Evolutionary conservation across 495 filamentous ascomycete species (phyloP), one percentile per base, ranked within the genome.

Genomic region (Daldinia caldariorum): DNA sequence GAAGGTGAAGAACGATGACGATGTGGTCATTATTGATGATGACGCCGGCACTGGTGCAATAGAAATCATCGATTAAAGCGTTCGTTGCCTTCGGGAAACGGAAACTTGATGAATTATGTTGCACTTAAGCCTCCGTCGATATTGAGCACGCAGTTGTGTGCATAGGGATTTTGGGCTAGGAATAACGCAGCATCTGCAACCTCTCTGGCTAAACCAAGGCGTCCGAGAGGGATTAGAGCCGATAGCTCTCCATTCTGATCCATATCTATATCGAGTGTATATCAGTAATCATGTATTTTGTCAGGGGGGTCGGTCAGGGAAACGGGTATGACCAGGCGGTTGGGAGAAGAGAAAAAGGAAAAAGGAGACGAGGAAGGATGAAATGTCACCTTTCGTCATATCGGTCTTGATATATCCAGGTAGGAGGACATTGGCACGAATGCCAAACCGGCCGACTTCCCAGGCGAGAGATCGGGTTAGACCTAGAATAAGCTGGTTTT

Each of bases 41-140:
- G 90, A 90, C 64, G 70, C 79, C 8, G 82, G 80, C 1, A 86
- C 85, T 38, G 91, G 90, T 20, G 88, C 89, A 8, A 94, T 96
- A 68, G 72, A 92, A 59, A 94, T 96, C 72, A 89, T 92, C 26
- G 90, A 89, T 55, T 87, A 49, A 49, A 29, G 14, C 72, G 35
- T 55, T 51, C 9, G 9, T 39, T 22, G 13, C 10, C 8, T 59
- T 38, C n/a, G 16, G 38, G 6, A 12, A 45, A 31, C 6, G 9
- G 22, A 56, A 29, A 50, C n/a, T 51, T 13, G 31, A 18, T 9
- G 31, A 1, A 10, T 76, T 73, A 91, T 18, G 84, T 79, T 13
- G 90, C 91, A 71, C 91, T 93, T 59, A 94, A 73, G 1, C 93
- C 93, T 16, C 93, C 93, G 76, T 96, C 93, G n/a, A 97, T 83